Evolutionary conservation across 2,329 filamentous ascomycete genomes (phyloP).

Genomic region (Cladophialophora carrionii): DNA sequence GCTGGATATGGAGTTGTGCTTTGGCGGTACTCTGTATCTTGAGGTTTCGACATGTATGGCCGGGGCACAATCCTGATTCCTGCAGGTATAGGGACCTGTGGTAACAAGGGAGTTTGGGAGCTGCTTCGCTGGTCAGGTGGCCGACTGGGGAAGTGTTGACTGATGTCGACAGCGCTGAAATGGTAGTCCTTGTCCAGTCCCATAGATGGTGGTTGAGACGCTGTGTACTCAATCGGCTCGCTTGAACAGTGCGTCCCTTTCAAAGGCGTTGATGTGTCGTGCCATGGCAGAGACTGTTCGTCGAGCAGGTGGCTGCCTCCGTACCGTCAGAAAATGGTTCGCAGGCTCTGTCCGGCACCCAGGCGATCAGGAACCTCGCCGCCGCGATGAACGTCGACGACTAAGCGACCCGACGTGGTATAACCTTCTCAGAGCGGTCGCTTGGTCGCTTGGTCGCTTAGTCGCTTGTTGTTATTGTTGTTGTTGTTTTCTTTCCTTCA

Average conservation of each 20-base stretch:
- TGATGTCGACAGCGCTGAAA: not conserved
- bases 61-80: not conserved
- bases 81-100: not conserved
- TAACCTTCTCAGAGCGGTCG: not conserved
- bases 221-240: not conserved
- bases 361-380: not conserved
- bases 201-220: not conserved
- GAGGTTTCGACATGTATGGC: too few relatives aligned
- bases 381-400: not conserved
- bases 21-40: too few relatives aligned
- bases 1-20: too few relatives aligned
- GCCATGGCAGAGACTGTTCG: not conserved
- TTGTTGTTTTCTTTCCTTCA: constrained; percentile 2
- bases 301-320: not conserved
- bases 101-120: not conserved
- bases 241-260: not conserved
- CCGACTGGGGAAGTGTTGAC: not conserved
- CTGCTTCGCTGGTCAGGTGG: not conserved
- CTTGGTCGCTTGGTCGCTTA: not conserved
- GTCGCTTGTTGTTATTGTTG: not conserved
- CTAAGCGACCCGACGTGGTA: constrained; percentile 5
- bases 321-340: not conserved
- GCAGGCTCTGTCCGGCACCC: too few relatives aligned
- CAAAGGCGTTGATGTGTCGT: not conserved
- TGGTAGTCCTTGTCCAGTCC: not conserved